Evolutionary conservation across 2,329 filamentous ascomycete genomes (phyloP).

Genomic region (Myriosclerotinia duriaeana): DNA sequence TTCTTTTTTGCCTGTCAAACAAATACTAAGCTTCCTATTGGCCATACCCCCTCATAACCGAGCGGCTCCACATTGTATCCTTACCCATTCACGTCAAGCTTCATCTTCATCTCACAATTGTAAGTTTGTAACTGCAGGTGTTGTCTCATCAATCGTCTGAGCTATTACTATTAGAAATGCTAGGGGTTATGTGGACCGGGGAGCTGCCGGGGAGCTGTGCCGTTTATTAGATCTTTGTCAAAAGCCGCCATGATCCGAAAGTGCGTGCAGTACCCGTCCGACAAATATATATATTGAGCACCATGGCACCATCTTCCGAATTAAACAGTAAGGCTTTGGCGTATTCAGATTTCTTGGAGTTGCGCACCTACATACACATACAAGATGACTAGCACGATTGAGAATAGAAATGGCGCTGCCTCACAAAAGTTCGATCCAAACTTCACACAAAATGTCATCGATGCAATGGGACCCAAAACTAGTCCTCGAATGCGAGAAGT

Average conservation of each 20-base stretch:
- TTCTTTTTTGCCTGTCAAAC: background rate
- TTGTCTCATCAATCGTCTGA: conserved; percentile 8
- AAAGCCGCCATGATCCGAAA: background rate
- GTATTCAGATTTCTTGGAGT: background rate
- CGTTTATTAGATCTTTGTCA: background rate
- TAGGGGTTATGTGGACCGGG: background rate
- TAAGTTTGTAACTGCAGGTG: background rate
- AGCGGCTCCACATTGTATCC: background rate
- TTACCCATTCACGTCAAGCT: background rate
- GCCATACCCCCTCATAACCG: background rate
- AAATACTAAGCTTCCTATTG: background rate
- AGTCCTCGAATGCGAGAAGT: conserved; percentile 57
- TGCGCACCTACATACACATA: background rate
- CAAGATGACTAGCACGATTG: background rate
- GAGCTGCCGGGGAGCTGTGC: background rate
- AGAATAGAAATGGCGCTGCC: background rate
- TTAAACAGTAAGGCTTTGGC: background rate
- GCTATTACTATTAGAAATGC: conserved; percentile 12
- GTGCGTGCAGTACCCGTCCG: conserved; percentile 15
- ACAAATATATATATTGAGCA: background rate
- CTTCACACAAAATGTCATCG: conserved; percentile 63
- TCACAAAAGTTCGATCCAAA: conserved; percentile 44
- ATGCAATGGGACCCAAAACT: conserved; percentile 60
- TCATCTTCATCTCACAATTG: background rate
- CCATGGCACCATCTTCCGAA: background rate